Base-by-base conservation (phyloP, 1,284 basidiomycete species). In the Spongiforma sp. region DNA sequence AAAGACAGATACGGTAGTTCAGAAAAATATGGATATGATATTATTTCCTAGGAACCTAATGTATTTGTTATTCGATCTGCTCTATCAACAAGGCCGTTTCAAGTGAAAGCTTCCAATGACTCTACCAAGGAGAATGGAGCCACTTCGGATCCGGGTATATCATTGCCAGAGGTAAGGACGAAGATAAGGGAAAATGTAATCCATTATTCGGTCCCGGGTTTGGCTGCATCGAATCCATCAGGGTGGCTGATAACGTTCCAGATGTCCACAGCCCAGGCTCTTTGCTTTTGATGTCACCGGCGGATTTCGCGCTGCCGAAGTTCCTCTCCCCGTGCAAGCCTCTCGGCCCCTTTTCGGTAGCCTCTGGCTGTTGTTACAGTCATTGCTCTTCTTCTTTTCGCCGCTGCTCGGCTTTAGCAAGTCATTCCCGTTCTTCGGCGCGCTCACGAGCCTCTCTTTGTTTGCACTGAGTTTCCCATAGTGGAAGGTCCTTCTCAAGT, bases 201-300 rank as follows among this genome's bases (percentile, higher is more conserved):
- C 6, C 85, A 85, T 21, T 82, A 77, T 28, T 80, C 79, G 26
- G 75, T 64, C 4, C 82, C 78, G 77, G 88, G 91, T 67, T 83
- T 87, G 5, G 84, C 78, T 10, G 75, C 69, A 72, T 91, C 90
- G 71, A 93, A 93, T 32, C 80, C 78, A n/a, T 87, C 86, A 61
- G 83, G 79, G 19, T 39, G 73, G 70, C 58, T 80, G 84, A 76
- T 90, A 93, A 34, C 86, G 83, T 68, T 91, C 89, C 30, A 93
- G 78, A 73, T 2, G 84, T 87, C 90, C 90, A 91, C 1, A 75
- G 76, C 1, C 88, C 88, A 36, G 79, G 79, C 7, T 82, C 85
- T 82, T 48, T 78, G 77, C 7, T 75, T 74, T 62, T 83, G 78
- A 62, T 79, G 78, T 43, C 77, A 81, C 62, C 79, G 79, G n/a